phyloP scores from a whole-genome alignment of 2,329 filamentous ascomycete species.

The Madurella fahalii region DNA sequence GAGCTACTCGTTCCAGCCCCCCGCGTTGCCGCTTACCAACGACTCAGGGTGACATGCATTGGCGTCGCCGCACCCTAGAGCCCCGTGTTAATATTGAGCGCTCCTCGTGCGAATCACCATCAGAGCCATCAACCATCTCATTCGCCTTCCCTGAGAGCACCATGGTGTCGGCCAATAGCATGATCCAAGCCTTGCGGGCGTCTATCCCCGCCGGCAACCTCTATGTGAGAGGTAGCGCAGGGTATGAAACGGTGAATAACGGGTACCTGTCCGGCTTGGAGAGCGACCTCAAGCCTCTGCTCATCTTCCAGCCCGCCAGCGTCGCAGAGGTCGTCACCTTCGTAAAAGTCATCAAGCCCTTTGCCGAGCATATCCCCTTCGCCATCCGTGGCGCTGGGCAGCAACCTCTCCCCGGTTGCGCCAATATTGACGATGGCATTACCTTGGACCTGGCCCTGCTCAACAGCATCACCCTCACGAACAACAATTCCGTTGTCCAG shows the following conservation, averaged over 20 bases:
- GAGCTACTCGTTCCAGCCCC: too few relatives aligned
- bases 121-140: background rate
- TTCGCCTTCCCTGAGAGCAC: background rate
- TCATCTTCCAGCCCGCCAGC: conserved; percentile 17
- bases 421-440: conserved; percentile 34
- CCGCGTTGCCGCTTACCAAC: too few relatives aligned
- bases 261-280: conserved; percentile 18
- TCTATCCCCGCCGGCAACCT: background rate
- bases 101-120: background rate
- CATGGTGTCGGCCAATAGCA: background rate
- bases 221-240: conserved; percentile 5
- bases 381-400: conserved; percentile 41
- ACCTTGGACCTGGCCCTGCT: conserved; percentile 26
- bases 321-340: conserved; percentile 17
- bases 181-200: background rate
- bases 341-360: conserved; percentile 9
- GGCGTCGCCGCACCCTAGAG: background rate
- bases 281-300: conserved; percentile 15
- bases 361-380: conserved; percentile 26
- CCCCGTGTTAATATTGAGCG: background rate
- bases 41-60: too few relatives aligned
- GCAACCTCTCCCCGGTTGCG: conserved; percentile 34
- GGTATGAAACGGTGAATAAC: conserved; percentile 11
- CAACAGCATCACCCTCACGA: conserved; percentile 5
- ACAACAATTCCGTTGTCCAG: conserved; percentile 23